These are phyloP conservation scores for Malania oleifera DNA, from an alignment of 164 flowering plant genomes.

Conservation along the genomic window DNA sequence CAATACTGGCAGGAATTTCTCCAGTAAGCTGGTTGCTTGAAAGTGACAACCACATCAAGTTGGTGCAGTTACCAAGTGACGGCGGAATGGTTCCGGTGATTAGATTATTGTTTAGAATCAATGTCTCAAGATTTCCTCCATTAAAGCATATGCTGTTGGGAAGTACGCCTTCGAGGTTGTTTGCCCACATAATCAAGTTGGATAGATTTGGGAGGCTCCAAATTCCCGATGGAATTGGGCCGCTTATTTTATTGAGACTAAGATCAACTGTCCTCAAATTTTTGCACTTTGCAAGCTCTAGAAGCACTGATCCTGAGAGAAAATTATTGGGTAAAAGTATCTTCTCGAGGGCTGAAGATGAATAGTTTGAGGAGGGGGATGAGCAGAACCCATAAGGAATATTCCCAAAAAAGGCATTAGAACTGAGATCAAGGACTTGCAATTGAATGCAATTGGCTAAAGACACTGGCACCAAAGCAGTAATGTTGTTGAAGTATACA, in stretches of 20 bases:
- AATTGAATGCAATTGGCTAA: conserved; percentile 46
- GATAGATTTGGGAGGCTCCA: conserved; percentile 64
- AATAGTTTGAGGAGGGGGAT: conserved; percentile 15
- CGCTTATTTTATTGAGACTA: conserved; percentile 63
- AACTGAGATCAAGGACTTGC: conserved; percentile 65
- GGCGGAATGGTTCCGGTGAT: conserved; percentile 59
- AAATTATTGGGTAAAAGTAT: conserved; percentile 50
- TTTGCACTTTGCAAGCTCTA: conserved; percentile 57
- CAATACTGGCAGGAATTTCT: conserved; percentile 57
- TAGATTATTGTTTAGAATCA: conserved; percentile 77
- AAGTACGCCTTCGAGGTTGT: conserved; percentile 55
- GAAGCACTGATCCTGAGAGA: conserved; percentile 53
- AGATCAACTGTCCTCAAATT: conserved; percentile 54
- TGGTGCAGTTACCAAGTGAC: conserved; percentile 53
- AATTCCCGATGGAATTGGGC: conserved; percentile 54
- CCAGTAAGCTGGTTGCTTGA: conserved; percentile 70
- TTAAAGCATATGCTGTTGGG: conserved; percentile 57
- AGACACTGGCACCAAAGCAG: conserved; percentile 53
- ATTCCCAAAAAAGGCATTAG: conserved; percentile 53
- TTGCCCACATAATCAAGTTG: conserved; percentile 81
- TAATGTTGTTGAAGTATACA: conserved; percentile 58
- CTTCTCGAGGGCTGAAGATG: conserved; percentile 36
- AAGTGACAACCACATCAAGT: conserved; percentile 71
- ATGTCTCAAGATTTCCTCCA: conserved; percentile 61
- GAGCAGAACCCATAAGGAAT: conserved; percentile 64